These are phyloP conservation scores for Trypethelium eluteriae DNA, from an alignment of 495 filamentous ascomycete species.

Conservation along the genomic window DNA sequence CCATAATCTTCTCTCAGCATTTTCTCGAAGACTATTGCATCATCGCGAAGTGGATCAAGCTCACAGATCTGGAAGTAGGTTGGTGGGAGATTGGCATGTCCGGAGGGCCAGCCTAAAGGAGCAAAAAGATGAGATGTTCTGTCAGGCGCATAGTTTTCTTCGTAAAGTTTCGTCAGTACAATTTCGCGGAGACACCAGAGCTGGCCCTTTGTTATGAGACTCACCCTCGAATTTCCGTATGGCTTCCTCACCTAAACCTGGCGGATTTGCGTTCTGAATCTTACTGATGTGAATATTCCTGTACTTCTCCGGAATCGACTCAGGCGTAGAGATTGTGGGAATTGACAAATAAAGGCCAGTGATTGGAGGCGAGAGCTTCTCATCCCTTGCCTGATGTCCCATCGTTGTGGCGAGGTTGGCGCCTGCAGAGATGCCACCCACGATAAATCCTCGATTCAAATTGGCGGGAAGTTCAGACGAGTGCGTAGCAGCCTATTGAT, in stretches of 20 bases:
- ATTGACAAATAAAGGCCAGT: slow-evolving; percentile 43
- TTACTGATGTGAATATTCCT: slow-evolving; percentile 33
- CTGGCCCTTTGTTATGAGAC: background rate
- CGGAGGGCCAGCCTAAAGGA: slow-evolving; percentile 14
- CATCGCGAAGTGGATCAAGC: slow-evolving; percentile 35
- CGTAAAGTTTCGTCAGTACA: background rate
- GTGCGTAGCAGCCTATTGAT: slow-evolving; percentile 33
- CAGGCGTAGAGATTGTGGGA: slow-evolving; percentile 24
- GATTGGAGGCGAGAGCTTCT: slow-evolving; percentile 38
- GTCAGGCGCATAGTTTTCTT: slow-evolving; percentile 18
- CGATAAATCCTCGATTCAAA: slow-evolving; percentile 41
- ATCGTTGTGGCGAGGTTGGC: slow-evolving; percentile 42
- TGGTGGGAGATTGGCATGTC: slow-evolving; percentile 30
- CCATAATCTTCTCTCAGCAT: slow-evolving; percentile 30
- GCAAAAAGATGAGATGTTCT: slow-evolving; percentile 11
- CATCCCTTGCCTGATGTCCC: slow-evolving; percentile 38
- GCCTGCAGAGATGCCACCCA: slow-evolving; percentile 46
- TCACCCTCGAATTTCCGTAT: slow-evolving; percentile 17
- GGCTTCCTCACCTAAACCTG: slow-evolving; percentile 21
- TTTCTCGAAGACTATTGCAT: slow-evolving; percentile 31
- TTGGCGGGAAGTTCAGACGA: slow-evolving; percentile 35
- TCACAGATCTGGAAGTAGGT: slow-evolving; percentile 39
- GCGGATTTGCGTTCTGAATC: slow-evolving; percentile 37
- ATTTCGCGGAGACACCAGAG: background rate
- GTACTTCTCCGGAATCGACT: slow-evolving; percentile 29